Conservation (phyloP, 202 grass and related monocot species). For the Carex arenaria region DNA sequence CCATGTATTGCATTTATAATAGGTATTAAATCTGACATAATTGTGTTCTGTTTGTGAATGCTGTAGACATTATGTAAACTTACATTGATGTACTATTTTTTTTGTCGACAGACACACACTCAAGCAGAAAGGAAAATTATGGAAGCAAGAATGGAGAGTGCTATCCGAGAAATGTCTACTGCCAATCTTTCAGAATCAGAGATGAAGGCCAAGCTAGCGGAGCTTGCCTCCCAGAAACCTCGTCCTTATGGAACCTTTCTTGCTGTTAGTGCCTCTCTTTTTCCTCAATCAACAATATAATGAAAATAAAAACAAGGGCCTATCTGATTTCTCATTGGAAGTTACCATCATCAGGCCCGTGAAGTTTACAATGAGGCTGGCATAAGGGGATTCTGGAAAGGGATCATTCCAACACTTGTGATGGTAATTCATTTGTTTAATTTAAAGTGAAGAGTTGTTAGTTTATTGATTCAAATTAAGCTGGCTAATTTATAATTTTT, state of each 20-base stretch:
- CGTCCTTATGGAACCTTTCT: constrained; percentile 66
- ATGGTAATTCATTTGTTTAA: constrained; percentile 55
- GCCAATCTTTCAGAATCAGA: constrained; percentile 40
- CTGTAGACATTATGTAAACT: background rate
- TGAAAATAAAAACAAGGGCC: background rate
- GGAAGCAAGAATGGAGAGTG: constrained; percentile 75
- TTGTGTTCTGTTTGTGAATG: background rate
- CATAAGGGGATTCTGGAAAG: constrained; percentile 96
- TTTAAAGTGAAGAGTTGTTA: background rate
- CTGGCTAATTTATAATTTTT: background rate
- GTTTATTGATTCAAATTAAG: background rate
- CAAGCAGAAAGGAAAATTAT: constrained; percentile 96
- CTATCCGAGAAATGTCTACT: constrained; percentile 45
- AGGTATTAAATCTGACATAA: background rate
- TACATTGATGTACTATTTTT: background rate
- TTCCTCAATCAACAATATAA: constrained; percentile 1
- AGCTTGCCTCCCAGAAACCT: constrained; percentile 68
- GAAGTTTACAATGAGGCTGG: constrained; percentile 83
- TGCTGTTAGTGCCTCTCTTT: constrained; percentile 50
- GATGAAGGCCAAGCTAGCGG: constrained; percentile 53
- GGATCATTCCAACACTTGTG: constrained; percentile 88
- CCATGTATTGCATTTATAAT: background rate
- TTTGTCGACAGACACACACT: constrained; percentile 61
- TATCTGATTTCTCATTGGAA: constrained; percentile 27
- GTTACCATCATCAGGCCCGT: constrained; percentile 39